Evolutionary conservation across 1,284 basidiomycete genomes (phyloP).

Genomic region (Puccinia hordei): DNA sequence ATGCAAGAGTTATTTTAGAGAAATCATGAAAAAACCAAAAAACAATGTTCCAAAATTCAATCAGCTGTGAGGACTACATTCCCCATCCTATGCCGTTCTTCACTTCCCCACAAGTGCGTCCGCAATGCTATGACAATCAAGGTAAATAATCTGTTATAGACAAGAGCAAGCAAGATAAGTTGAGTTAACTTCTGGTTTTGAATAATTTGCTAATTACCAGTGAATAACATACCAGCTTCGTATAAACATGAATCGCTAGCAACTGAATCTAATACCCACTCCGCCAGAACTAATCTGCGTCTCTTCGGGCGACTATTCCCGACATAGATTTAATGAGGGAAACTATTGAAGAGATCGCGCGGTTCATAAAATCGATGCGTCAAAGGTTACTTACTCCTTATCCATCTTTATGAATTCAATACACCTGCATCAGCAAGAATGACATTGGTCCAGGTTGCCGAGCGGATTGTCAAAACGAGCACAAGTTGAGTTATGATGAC

Average conservation of each 20-base stretch:
- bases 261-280: conserved; percentile 38
- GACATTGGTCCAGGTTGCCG: background rate
- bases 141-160: too few relatives aligned
- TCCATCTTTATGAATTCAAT: background rate
- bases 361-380: background rate
- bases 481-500: background rate
- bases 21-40: too few relatives aligned
- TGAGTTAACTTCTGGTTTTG: too few relatives aligned
- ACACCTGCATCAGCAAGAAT: conserved; percentile 23
- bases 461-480: background rate
- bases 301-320: conserved; percentile 25
- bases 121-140: too few relatives aligned
- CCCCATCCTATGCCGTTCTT: too few relatives aligned
- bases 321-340: background rate
- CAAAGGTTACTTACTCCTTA: background rate
- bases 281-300: conserved; percentile 28
- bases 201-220: too few relatives aligned
- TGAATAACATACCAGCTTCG: conserved; percentile 33
- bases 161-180: too few relatives aligned
- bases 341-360: background rate
- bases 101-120: too few relatives aligned
- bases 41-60: too few relatives aligned
- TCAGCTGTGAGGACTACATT: too few relatives aligned
- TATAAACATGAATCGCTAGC: conserved; percentile 20
- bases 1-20: too few relatives aligned